Evolutionary conservation across 257 asterid genomes (phyloP).

Genomic region (Mitragyna speciosa): DNA sequence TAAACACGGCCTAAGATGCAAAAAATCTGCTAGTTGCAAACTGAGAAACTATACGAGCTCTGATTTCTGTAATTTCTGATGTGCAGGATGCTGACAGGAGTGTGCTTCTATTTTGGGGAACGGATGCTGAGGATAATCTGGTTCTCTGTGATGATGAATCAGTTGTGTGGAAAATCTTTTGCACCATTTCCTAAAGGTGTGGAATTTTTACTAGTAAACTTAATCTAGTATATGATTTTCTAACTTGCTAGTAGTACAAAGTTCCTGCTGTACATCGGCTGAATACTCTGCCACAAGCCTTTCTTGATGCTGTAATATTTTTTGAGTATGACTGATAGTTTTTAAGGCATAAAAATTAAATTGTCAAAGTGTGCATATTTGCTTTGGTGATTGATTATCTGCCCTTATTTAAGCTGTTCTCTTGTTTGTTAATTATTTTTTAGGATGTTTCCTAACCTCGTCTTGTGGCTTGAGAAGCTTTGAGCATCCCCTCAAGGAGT

Average conservation of each 20-base stretch:
- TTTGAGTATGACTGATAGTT: background rate
- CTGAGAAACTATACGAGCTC: too few relatives aligned
- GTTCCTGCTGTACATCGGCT: background rate
- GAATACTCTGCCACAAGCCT: background rate
- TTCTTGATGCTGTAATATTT: background rate
- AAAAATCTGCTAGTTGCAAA: too few relatives aligned
- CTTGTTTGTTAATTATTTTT: background rate
- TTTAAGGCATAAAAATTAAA: background rate
- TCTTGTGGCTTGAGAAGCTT: constrained; percentile 35
- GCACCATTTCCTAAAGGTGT: constrained; percentile 45
- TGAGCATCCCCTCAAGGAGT: constrained; percentile 21
- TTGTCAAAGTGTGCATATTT: background rate
- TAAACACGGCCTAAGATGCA: background rate
- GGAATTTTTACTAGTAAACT: background rate
- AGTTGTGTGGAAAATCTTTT: constrained; percentile 32
- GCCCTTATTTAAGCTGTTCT: background rate
- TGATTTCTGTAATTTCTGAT: background rate
- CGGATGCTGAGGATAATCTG: constrained; percentile 27
- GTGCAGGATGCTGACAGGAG: constrained; percentile 39
- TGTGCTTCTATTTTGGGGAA: constrained; percentile 44
- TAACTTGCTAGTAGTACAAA: background rate
- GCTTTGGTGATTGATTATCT: background rate
- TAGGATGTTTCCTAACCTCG: constrained; percentile 26
- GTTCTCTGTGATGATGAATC: constrained; percentile 35
- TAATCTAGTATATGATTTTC: background rate